Base-by-base conservation (phyloP, 176 grass and related monocot species). In the Dendrocalamus sinicus region DNA sequence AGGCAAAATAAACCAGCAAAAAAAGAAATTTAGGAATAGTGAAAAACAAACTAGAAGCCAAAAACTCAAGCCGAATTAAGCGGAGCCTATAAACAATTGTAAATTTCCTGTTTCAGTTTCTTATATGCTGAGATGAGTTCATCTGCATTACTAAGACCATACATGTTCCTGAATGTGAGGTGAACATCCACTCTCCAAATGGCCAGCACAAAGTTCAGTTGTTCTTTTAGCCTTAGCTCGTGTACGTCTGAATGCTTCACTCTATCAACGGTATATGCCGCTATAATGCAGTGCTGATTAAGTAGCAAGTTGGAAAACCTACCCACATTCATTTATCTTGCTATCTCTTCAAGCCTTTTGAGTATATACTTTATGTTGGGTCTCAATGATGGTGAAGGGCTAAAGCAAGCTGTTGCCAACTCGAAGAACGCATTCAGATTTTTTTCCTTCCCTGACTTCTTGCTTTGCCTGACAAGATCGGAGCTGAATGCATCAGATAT, bases 341-440 rank as follows among this genome's bases (percentile, higher is more conserved):
- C 83, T 17, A 95, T 91, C 73, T 89, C 89, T 70, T 93, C 89
- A 0, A 95, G 91, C 89, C 70, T 92, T 60, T 85, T 83, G 67
- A 95, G 57, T 30, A 95, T 70, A 6, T 44, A 13, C 91, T 89
- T 95, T 2, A 87, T 87, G 87, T 37, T 90, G 9, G 93, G 93
- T 74, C 93, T 89, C 73, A 95, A 54, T 52, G 91, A 88, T 19
- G 93, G 93, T n/a, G 93, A 93, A 61, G 93, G 93, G 79, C 88
- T 89, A 8, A 91, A 93, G 85, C 93, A 95, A 28, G 86, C 66
- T 1, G 88, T 89, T 8, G 91, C 91, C 41, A 95, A 43, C 89
- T 92, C 81, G 24, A 93, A 89, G 64, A 93, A 83, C 0, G 89
- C 81, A 5, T 88, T 75, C 44, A 95, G 82, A 12, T 86, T 85